Evolutionary conservation across 148 eudicot species (phyloP), one percentile per base, ranked within the genome.

Genomic region (Suaeda aralocaspica): DNA sequence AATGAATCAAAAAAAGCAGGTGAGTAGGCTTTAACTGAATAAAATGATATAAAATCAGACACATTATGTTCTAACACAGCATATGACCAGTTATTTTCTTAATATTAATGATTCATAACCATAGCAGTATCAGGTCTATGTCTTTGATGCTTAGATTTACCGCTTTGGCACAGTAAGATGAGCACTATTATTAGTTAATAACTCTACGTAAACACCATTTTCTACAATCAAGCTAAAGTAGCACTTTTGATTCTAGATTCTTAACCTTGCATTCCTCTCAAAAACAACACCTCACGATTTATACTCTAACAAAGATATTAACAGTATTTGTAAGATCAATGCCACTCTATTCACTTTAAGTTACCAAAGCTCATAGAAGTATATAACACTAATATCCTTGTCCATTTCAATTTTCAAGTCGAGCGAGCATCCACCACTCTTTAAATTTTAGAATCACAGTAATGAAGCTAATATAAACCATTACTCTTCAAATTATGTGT

Each of bases 1-100:
- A 91, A 64, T 21, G 14, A 68, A 29, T 15, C 50, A 66, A 9
- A 31, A 21, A 72, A 48, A 36, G 41, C 8, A 3, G 41, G 41
- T 36, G 41, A 36, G 41, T 36, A n/a, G n/a, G n/a, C n/a, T n/a
- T n/a, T n/a, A 36, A 10, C 45, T 70, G 5, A 25, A 57, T 33
- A 46, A 22, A 8, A 50, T 31, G 45, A 19, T 21, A 19, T 42
- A 42, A 7, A 42, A 42, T 45, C 15, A 15, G 15, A 45, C 50
- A 46, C 44, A 39, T 5, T 4, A 45, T 9, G 5, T 49, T 36
- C 36, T 26, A 56, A 15, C 25, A 7, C 70, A n/a, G 22, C 46
- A 41, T 44, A 60, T 53, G 29, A 29, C 41, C 6, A 33, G 42
- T 31, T 24, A 6, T 52, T 30, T 42, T 68, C 14, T 3, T 11